These are phyloP conservation scores for Eucalyptus pumila DNA, from an alignment of 345 rosid genomes.

Conservation along the genomic window DNA sequence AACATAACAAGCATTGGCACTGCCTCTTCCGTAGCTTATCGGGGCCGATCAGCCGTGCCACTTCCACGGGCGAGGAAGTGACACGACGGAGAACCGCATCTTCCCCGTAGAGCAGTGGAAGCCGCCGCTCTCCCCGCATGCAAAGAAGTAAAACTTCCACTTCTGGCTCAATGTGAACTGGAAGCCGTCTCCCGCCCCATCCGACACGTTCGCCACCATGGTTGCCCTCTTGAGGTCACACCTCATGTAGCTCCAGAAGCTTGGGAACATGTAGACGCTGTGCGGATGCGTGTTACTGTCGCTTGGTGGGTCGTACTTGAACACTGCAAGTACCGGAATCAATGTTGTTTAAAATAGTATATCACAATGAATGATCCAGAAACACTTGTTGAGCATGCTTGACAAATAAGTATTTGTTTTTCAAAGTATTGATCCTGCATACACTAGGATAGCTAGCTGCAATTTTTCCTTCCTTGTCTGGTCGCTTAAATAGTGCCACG, in stretches of 20 bases:
- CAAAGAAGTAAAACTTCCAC: conserved; percentile 46
- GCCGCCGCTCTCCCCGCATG: conserved; percentile 54
- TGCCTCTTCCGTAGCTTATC: background rate
- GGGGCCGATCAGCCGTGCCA: background rate
- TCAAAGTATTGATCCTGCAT: background rate
- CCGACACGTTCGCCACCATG: conserved; percentile 32
- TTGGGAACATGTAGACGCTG: conserved; percentile 47
- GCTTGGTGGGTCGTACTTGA: conserved; percentile 58
- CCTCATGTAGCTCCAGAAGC: conserved; percentile 25
- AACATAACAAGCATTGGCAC: background rate
- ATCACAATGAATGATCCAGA: background rate
- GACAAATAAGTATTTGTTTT: background rate
- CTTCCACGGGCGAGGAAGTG: conserved; percentile 12
- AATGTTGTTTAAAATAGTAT: background rate
- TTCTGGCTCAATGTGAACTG: conserved; percentile 20
- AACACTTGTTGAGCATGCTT: background rate
- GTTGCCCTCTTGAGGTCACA: conserved; percentile 42
- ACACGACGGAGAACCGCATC: conserved; percentile 58
- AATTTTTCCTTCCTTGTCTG: background rate
- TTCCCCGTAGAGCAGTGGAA: conserved; percentile 50
- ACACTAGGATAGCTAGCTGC: background rate
- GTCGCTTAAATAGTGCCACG: background rate
- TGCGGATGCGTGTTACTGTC: conserved; percentile 30
- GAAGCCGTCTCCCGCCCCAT: conserved; percentile 56
- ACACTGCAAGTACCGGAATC: conserved; percentile 27